Percentiles rank a stretch among this genome's conserved stretches.
phyloP scores from a whole-genome alignment of 1,284 basidiomycete genomes.

The Leucoagaricus sp. region DNA sequence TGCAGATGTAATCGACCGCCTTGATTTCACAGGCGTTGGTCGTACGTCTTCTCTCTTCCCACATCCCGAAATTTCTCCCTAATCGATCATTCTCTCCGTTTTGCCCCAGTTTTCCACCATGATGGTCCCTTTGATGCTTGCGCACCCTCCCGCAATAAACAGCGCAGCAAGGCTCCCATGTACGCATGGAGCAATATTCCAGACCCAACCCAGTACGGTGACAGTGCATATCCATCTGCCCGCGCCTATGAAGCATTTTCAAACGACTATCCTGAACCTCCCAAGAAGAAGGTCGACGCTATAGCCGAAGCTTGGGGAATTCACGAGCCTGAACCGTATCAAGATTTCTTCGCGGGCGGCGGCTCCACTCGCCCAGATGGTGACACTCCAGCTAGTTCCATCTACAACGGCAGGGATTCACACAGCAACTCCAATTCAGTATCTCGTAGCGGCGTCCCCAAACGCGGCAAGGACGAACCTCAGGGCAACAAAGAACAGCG shows the following conservation, averaged over 20 bases:
- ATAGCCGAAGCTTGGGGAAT: slow-evolving; percentile 88
- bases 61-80: slow-evolving; percentile 15
- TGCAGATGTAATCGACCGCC: slow-evolving; percentile 51
- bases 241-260: slow-evolving; percentile 48
- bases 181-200: slow-evolving; percentile 65
- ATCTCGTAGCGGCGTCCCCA: slow-evolving; percentile 37
- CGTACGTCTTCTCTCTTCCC: slow-evolving; percentile 56
- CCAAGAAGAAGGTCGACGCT: slow-evolving; percentile 78
- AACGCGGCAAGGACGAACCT: slow-evolving; percentile 35
- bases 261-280: slow-evolving; percentile 53
- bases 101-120: slow-evolving; percentile 81
- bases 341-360: slow-evolving; percentile 76
- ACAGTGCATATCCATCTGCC: slow-evolving; percentile 54
- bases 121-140: slow-evolving; percentile 89
- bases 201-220: slow-evolving; percentile 39
- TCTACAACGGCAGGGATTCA: slow-evolving; percentile 60
- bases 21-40: slow-evolving; percentile 59
- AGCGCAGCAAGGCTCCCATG: slow-evolving; percentile 78
- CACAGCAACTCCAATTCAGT: slow-evolving; percentile 35
- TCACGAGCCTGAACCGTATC: slow-evolving; percentile 84
- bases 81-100: slow-evolving; percentile 10
- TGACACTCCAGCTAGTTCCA: slow-evolving; percentile 63
- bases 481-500: slow-evolving; percentile 32
- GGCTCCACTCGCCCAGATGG: slow-evolving; percentile 61
- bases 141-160: slow-evolving; percentile 81